phyloP scores from a whole-genome alignment of 2,329 filamentous ascomycete genomes.

The Colletotrichum echinochloae region DNA sequence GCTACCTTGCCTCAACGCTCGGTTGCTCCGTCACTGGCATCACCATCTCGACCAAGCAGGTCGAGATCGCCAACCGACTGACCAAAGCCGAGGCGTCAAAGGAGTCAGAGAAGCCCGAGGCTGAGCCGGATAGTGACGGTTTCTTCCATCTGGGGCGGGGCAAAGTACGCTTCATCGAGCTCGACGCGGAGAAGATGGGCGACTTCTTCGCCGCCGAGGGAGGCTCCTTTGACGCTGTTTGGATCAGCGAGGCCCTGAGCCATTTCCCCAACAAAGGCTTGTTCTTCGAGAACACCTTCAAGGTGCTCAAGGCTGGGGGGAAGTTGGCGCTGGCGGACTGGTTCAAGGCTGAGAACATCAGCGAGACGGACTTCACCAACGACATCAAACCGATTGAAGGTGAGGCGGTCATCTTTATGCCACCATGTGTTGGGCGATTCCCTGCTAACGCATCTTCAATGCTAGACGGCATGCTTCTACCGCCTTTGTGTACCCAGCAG shows the following conservation, averaged over 20 bases:
- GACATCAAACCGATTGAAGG: conserved; percentile 72
- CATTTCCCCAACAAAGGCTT: conserved; percentile 70
- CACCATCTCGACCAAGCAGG: conserved; percentile 70
- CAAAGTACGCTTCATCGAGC: conserved; percentile 65
- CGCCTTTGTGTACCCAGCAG: conserved; percentile 65
- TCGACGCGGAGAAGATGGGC: conserved; percentile 72
- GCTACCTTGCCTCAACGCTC: conserved; percentile 64
- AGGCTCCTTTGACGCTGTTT: conserved; percentile 65
- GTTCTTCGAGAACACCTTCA: conserved; percentile 66
- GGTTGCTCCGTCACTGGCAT: conserved; percentile 68
- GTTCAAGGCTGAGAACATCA: conserved; percentile 66
- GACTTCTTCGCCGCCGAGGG: conserved; percentile 58
- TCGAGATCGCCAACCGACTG: conserved; percentile 67
- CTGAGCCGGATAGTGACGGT: conserved; percentile 46
- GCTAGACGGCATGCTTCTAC: conserved; percentile 70
- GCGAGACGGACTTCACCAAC: conserved; percentile 56
- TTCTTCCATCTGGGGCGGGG: conserved; percentile 58
- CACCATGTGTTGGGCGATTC: background rate
- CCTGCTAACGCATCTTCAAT: background rate
- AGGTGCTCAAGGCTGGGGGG: conserved; percentile 61
- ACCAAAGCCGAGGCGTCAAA: conserved; percentile 52
- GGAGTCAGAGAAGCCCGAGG: conserved; percentile 19
- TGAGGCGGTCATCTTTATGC: conserved; percentile 41
- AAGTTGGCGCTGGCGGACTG: conserved; percentile 70
- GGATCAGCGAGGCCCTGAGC: conserved; percentile 72